Base-by-base conservation (phyloP, 495 filamentous ascomycete genomes). In the Penicillium arizonense region DNA sequence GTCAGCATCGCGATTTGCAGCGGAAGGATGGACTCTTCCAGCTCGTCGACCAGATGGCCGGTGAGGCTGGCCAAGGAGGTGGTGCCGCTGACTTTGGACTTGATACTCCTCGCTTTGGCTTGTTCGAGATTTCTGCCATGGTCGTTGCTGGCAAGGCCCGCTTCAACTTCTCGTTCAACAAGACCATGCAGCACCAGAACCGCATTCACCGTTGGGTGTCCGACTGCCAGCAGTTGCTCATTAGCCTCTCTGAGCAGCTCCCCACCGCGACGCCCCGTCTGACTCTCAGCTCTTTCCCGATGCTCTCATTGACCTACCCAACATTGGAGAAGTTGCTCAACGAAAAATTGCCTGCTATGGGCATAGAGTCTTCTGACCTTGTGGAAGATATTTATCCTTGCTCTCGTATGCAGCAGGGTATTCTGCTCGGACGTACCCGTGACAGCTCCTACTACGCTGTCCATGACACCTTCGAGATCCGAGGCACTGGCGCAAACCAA, bases 321-420 rank as follows among this genome's bases (percentile, higher is more conserved):
- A 80, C 75, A 8, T 69, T 90, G 10, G 67, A 77, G 7, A 75
- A 62, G 47, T 59, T 87, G 52, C 65, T 70, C 5, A 49, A 53
- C 2, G 56, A 70, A 2, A 79, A 59, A 44, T 53, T 88, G 0
- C 72, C 78, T 0, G 57, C 63, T 5, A 63, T 86, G 12, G 78
- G 78, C 5, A 68, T 88, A 0, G 43, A 50, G 0, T 69, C 72
- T 5, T 23, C 73, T 3, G 64, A 69, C 5, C 53, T 73, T n/a
- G 56, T 83, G 6, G 81, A 90, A 61, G 81, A 85, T 47, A 77
- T 80, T 16, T 89, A 88, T 52, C 85, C 84, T 4, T 86, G 82
- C 49, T 85, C 86, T 7, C 79, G 80, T 2, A 83, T 87, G 61
- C 87, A 90, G 56, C 79, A 87, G 56, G 85, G 79, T 32, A 80